phyloP scores from a whole-genome alignment of 2,329 filamentous ascomycete genomes.

The Ceratocystis alfenasii region DNA sequence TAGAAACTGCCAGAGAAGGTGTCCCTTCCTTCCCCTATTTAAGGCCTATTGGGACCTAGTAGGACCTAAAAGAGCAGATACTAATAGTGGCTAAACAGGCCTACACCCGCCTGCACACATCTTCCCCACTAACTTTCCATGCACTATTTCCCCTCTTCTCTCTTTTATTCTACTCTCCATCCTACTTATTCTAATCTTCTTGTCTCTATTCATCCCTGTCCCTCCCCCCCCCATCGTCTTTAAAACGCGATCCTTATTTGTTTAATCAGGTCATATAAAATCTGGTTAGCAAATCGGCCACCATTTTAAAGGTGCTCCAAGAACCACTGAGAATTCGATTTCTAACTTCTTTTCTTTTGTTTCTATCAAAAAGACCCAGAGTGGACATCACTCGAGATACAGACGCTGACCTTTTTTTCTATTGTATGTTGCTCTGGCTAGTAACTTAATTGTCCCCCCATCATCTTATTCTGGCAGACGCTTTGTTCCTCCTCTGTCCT shows the following conservation, averaged over 20 bases:
- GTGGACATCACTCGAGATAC: not conserved
- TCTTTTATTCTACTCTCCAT: not conserved
- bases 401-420: not conserved
- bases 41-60: not conserved
- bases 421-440: constrained; percentile 1
- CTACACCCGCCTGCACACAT: no score
- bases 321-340: not conserved
- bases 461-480: not conserved
- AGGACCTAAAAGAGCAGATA: not conserved
- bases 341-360: not conserved
- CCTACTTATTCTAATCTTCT: not conserved
- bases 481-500: not conserved
- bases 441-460: not conserved
- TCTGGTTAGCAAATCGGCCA: not conserved
- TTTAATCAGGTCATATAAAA: not conserved
- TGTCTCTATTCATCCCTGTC: not conserved
- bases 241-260: not conserved
- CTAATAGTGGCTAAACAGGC: not conserved
- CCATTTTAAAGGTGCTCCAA: not conserved
- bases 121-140: not conserved
- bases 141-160: not conserved
- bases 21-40: not conserved
- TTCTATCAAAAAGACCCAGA: not conserved
- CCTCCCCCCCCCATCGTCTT: not conserved
- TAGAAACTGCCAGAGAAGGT: not conserved